phyloP scores from a whole-genome alignment of 352 stramenopile species.

The Pilasporangium apinafurcum region DNA sequence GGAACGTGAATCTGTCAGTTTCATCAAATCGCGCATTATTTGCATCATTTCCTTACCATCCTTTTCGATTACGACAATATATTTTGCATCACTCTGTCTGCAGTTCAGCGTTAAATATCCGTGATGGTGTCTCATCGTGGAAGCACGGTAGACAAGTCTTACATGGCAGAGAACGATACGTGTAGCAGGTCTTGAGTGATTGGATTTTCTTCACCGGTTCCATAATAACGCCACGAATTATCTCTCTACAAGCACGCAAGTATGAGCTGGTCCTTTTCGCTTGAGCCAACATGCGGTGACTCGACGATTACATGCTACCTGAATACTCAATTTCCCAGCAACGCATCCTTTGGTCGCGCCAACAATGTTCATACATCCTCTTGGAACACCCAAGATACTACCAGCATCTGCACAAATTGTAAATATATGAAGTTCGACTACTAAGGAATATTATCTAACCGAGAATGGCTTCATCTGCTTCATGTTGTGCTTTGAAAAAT shows the following conservation, averaged over 20 bases:
- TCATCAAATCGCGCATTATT: no score
- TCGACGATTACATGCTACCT: constrained; percentile 19
- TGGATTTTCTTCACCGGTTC: constrained; percentile 50
- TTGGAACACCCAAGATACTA: constrained; percentile 61
- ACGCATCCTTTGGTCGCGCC: constrained; percentile 82
- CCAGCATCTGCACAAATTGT: constrained; percentile 61
- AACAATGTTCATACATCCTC: constrained; percentile 72
- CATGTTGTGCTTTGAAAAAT: constrained; percentile 73
- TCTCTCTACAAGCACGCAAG: constrained; percentile 25
- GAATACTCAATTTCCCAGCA: constrained; percentile 39
- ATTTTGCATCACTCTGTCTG: constrained; percentile 69
- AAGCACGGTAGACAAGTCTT: neutral
- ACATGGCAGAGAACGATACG: constrained; percentile 46
- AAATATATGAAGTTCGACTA: no score
- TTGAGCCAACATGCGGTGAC: no score
- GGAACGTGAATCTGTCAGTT: constrained; percentile 13
- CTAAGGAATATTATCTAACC: no score
- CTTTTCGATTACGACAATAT: constrained; percentile 94
- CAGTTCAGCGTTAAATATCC: neutral
- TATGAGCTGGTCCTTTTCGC: neutral
- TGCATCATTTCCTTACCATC: constrained; percentile 60
- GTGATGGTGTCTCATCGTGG: neutral
- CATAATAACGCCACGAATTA: constrained; percentile 48
- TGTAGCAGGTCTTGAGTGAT: constrained; percentile 77
- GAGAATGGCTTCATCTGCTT: constrained; percentile 82